A percentile compares a stretch with the other conserved stretches of the same genome.
phyloP scores from a whole-genome alignment of 2,329 filamentous ascomycete genomes.

The Ophiobolus disseminans region DNA sequence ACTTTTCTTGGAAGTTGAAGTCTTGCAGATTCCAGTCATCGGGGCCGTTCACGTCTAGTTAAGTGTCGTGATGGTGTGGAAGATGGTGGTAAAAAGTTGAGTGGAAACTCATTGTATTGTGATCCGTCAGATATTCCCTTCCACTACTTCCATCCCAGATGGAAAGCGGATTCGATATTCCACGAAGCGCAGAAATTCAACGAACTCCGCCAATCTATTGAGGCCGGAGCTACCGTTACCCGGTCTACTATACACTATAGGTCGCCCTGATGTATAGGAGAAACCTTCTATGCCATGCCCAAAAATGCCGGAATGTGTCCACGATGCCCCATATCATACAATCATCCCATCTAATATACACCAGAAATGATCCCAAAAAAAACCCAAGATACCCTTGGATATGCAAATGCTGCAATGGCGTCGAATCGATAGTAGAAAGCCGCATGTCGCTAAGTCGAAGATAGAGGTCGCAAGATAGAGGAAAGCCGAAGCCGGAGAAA shows the following conservation, averaged over 20 bases:
- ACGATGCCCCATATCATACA: conserved; percentile 19
- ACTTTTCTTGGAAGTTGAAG: too few species aligned
- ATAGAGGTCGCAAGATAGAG: conserved; percentile 3
- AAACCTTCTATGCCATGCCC: conserved; percentile 20
- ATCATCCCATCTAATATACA: conserved; percentile 17
- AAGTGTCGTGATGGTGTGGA: too few species aligned
- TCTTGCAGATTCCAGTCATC: too few species aligned
- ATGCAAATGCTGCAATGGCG: conserved; percentile 13
- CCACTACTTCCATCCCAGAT: not conserved
- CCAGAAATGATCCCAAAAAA: conserved; percentile 18
- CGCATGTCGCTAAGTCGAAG: conserved; percentile 7
- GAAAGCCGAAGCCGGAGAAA: not conserved
- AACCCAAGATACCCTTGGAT: conserved; percentile 19
- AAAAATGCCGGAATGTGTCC: conserved; percentile 10
- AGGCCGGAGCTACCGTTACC: conserved; percentile 2
- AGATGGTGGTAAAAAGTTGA: not conserved
- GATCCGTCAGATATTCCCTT: not conserved
- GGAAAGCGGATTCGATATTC: not conserved
- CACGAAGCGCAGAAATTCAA: conserved; percentile 7
- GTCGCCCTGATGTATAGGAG: conserved; percentile 11
- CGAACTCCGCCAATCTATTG: conserved; percentile 9
- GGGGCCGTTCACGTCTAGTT: too few species aligned
- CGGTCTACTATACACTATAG: not conserved
- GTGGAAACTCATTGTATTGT: not conserved
- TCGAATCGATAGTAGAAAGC: conserved; percentile 4